Evolutionary conservation across 2,329 filamentous ascomycete species (phyloP), one percentile per base, ranked within the genome.

Genomic region (Colletotrichum liriopes): DNA sequence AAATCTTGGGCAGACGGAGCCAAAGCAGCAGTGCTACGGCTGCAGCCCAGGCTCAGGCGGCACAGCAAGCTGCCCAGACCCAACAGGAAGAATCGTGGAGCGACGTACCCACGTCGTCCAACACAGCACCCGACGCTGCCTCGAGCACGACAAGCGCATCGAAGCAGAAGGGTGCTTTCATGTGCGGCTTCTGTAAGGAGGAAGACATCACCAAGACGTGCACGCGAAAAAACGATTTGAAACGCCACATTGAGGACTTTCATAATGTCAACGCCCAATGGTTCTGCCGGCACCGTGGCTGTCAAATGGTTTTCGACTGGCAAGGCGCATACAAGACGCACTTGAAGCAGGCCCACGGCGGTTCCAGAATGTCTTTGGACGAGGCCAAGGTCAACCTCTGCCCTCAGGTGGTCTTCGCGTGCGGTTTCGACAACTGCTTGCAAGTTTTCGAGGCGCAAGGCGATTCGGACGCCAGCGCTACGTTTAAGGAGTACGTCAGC

Each of bases 241-340:
- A 86, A 75, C 82, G 85, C 16, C 85, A 87, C 65, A 85, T 87
- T 43, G 83, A 86, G 66, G 82, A 85, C 72, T 86, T 86, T 63
- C 85, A 87, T 75, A 83, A 84, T 71, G 84, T 81, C 67, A 83
- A 87, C 67, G 82, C 84, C 4, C 82, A 86, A 70, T 87, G 84
- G 84, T 80, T 81, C 60, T 87, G 85, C 72, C 81, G 83, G 5
- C 82, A 85, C 62, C 81, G 80, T 1, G 83, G 82, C 29, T 87
- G 85, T 74, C 77, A 78, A 49, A 82, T 83, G 80, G 81, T 84
- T 8, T 86, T 86, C 74, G 85, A 87, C 76, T 86, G 84, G 82
- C 82, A 85, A 74, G 84, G 81, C 26, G 85, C 84, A 20, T 86
- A 86, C 78, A 84, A 85, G 74, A 82, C 81, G 5, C 85, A 87